phyloP scores from a whole-genome alignment of 345 rosid species.

The Cardamine chenopodiifolia region DNA sequence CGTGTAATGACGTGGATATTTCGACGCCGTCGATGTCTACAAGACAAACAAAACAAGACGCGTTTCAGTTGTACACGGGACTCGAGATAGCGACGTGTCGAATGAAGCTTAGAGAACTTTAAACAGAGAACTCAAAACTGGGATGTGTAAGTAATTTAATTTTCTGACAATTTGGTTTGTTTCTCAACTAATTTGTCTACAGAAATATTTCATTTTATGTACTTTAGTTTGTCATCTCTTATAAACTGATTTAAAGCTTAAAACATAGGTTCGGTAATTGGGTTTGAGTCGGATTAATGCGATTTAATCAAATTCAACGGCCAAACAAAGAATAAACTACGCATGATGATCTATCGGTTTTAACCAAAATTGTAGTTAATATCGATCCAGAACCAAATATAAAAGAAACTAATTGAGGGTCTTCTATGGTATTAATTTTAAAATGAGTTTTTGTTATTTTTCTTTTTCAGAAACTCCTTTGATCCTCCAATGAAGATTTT shows the following conservation, averaged over 20 bases:
- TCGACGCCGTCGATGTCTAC: conserved; percentile 20
- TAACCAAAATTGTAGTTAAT: neutral
- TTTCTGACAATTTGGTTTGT: conserved; percentile 26
- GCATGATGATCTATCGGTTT: neutral
- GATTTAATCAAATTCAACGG: neutral
- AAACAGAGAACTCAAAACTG: conserved; percentile 23
- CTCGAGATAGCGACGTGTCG: conserved; percentile 40
- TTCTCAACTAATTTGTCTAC: neutral
- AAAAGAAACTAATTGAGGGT: neutral
- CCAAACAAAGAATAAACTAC: neutral
- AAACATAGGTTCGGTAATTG: neutral
- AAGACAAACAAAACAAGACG: conserved; percentile 30
- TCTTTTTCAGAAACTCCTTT: neutral
- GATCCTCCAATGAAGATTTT: neutral
- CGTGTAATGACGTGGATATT: conserved; percentile 26
- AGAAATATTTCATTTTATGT: neutral
- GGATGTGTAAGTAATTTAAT: conserved; percentile 25
- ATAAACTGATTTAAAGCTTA: neutral
- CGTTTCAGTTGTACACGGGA: conserved; percentile 36
- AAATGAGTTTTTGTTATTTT: neutral
- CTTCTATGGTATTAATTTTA: neutral
- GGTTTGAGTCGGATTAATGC: neutral
- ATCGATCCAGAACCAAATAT: neutral
- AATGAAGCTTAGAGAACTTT: neutral
- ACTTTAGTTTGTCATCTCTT: neutral